phyloP scores from a whole-genome alignment of 371 early-diverging fungal species.

The Mortierella sp. region DNA sequence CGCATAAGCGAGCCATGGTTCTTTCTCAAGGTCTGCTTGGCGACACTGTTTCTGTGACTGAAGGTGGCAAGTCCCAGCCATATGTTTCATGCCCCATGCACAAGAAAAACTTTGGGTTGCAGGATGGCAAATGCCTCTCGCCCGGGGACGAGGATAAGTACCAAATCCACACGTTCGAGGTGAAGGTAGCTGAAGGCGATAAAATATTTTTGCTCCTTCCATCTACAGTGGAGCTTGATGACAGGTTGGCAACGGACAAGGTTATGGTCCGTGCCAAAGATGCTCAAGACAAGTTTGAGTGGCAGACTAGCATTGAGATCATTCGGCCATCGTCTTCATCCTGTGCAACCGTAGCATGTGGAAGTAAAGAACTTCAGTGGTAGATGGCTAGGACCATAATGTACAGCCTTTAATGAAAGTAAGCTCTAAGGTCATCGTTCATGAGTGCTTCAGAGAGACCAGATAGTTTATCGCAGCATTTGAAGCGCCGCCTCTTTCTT shows the following conservation, averaged over 20 bases:
- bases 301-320: slow-evolving; percentile 34
- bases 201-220: slow-evolving; percentile 64
- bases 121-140: slow-evolving; percentile 61
- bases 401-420: too few relatives aligned
- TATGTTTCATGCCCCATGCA: slow-evolving; percentile 78
- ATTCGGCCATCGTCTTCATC: slow-evolving; percentile 17
- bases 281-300: slow-evolving; percentile 14
- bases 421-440: too few relatives aligned
- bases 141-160: slow-evolving; percentile 60
- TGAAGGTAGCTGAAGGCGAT: slow-evolving; percentile 59
- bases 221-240: slow-evolving; percentile 58
- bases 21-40: slow-evolving; percentile 71
- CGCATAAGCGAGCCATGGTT: slow-evolving; percentile 77
- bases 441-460: too few relatives aligned
- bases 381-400: too few relatives aligned
- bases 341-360: slow-evolving; percentile 27
- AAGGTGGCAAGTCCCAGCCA: slow-evolving; percentile 43
- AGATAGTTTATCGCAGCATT: too few relatives aligned
- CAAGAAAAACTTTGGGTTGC: slow-evolving; percentile 75
- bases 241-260: slow-evolving; percentile 60
- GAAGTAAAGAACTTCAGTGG: slow-evolving; percentile 37
- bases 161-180: slow-evolving; percentile 63
- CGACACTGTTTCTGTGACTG: slow-evolving; percentile 38
- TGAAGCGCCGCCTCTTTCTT: too few relatives aligned
- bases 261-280: slow-evolving; percentile 59